These are phyloP conservation scores for Penicillium odoratum DNA, from an alignment of 495 filamentous ascomycete species.

Conservation along the genomic window DNA sequence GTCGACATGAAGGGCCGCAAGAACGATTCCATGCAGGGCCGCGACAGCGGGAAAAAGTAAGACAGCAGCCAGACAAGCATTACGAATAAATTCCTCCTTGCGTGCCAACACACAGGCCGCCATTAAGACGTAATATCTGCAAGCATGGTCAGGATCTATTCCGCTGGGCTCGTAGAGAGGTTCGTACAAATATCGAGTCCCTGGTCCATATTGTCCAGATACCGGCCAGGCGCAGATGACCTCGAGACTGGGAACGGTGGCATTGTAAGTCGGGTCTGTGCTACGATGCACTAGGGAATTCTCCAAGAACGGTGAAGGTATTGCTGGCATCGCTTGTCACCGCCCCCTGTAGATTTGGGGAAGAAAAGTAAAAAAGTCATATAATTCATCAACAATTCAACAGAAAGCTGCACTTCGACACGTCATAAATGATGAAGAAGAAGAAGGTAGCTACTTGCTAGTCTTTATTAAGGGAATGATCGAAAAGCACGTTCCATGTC, in stretches of 20 bases:
- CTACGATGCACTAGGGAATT: conserved; percentile 30
- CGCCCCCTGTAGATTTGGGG: conserved; percentile 5
- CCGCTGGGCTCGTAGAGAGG: not conserved
- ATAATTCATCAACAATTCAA: not conserved
- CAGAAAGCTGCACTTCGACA: not conserved
- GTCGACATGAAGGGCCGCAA: conserved; percentile 52
- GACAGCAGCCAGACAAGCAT: conserved; percentile 59
- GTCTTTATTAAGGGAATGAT: not conserved
- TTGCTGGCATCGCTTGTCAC: conserved; percentile 42
- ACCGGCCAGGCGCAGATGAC: conserved; percentile 63
- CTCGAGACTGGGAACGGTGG: conserved; percentile 30
- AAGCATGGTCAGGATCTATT: conserved; percentile 12
- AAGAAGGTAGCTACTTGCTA: not conserved
- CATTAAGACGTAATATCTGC: conserved; percentile 59
- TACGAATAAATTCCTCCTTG: conserved; percentile 57
- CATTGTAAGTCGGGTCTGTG: conserved; percentile 24
- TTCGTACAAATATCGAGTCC: conserved; percentile 54
- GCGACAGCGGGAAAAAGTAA: conserved; percentile 61
- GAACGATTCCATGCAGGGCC: conserved; percentile 58
- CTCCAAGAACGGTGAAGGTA: conserved; percentile 32
- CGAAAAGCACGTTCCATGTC: not conserved
- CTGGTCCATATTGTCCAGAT: conserved; percentile 60
- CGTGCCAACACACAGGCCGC: conserved; percentile 58
- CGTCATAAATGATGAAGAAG: not conserved
- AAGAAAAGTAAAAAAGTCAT: conserved; percentile 1